phyloP scores from a whole-genome alignment of 345 rosid genomes.

The Arabidopsis arenosa region DNA sequence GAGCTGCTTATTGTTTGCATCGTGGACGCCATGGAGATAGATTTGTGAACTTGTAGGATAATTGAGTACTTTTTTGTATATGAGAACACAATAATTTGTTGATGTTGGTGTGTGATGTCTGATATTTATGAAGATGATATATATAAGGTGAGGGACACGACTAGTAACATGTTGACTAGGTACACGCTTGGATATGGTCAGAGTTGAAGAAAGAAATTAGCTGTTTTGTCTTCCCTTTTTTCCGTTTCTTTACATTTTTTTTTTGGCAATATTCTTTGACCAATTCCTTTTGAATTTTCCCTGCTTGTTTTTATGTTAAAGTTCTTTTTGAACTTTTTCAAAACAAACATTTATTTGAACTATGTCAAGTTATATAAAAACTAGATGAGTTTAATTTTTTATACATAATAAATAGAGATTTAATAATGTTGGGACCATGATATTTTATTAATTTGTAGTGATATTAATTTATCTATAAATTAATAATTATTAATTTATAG shows the following conservation, averaged over 20 bases:
- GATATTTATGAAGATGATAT: background rate
- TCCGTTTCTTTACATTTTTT: background rate
- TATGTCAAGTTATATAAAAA: background rate
- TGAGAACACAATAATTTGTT: background rate
- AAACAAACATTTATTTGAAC: background rate
- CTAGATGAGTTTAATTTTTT: background rate
- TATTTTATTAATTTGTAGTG: no score
- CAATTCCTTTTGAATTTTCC: background rate
- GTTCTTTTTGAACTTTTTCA: background rate
- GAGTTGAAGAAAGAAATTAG: background rate
- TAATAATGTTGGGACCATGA: no score
- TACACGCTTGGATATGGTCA: slow-evolving; percentile 17
- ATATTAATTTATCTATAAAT: no score
- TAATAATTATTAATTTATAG: no score
- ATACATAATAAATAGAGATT: no score
- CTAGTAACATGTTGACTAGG: slow-evolving; percentile 8
- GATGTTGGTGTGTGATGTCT: slow-evolving; percentile 1
- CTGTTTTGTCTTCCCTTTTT: background rate
- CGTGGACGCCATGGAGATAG: slow-evolving; percentile 23
- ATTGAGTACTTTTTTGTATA: background rate
- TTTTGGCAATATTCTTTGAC: background rate
- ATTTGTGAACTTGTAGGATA: background rate
- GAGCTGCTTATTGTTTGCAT: slow-evolving; percentile 23
- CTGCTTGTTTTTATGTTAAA: background rate
- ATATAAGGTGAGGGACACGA: background rate